Evolutionary conservation across 306 rosid species (phyloP).

Genomic region (Rosa persica): DNA sequence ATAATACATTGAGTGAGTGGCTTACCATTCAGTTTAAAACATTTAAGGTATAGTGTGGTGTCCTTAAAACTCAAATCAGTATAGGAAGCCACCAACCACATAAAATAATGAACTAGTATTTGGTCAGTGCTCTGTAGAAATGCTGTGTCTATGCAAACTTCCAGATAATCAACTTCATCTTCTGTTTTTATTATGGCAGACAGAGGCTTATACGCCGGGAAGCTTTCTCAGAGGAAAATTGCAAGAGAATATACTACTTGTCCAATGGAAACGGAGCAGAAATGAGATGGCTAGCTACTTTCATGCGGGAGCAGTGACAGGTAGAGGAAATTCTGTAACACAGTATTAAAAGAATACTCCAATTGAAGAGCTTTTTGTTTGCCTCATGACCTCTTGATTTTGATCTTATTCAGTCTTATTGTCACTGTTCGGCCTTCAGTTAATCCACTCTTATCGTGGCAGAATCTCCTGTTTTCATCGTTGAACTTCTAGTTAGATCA

Average conservation of each 20-base stretch:
- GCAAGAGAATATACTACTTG: conserved; percentile 82
- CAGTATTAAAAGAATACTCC: background rate
- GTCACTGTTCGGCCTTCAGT: background rate
- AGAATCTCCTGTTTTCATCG: background rate
- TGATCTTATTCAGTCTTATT: conserved; percentile 8
- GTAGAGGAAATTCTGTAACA: conserved; percentile 13
- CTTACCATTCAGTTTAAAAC: background rate
- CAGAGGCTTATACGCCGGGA: conserved; percentile 79
- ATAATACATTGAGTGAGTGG: background rate
- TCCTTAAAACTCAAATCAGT: background rate
- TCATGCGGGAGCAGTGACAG: conserved; percentile 53
- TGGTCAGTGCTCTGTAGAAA: background rate
- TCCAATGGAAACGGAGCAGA: conserved; percentile 91
- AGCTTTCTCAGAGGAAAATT: conserved; percentile 77
- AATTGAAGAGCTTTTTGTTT: background rate
- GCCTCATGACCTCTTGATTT: conserved; percentile 8
- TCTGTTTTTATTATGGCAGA: conserved; percentile 47
- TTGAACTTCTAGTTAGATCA: conserved; percentile 4
- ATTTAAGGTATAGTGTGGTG: background rate
- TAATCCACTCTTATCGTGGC: background rate
- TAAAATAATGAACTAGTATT: background rate
- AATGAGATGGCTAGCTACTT: conserved; percentile 75
- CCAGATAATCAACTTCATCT: conserved; percentile 21
- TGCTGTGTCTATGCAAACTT: conserved; percentile 15
- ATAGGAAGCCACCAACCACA: background rate